Evolutionary conservation across 2,329 filamentous ascomycete species (phyloP).

Genomic region (Phoma sp.): DNA sequence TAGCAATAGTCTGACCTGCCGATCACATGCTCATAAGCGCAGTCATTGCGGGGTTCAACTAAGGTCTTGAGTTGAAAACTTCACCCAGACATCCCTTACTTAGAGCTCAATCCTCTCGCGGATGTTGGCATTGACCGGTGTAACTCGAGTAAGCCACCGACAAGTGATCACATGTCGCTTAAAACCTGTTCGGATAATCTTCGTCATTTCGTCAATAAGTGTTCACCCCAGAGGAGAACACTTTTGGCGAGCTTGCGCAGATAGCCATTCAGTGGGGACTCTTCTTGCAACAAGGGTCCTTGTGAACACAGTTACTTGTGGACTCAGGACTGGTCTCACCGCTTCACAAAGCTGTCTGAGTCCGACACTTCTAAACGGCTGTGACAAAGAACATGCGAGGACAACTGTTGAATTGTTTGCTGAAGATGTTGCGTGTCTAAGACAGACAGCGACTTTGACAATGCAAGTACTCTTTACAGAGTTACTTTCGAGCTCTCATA

Average conservation of each 20-base stretch:
- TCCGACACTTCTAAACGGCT: no score
- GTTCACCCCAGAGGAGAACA: background rate
- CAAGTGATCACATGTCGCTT: background rate
- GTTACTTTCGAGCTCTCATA: background rate
- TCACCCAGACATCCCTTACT: constrained; percentile 5
- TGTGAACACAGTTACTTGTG: no score
- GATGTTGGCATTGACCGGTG: background rate
- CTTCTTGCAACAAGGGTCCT: no score
- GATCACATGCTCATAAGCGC: background rate
- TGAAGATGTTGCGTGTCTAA: background rate
- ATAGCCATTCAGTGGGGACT: no score
- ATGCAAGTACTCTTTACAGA: background rate
- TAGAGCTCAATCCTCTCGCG: constrained; percentile 1
- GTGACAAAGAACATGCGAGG: no score
- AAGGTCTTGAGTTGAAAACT: background rate
- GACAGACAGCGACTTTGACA: constrained; percentile 1
- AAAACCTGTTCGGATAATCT: background rate
- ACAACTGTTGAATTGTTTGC: background rate
- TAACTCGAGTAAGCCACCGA: background rate
- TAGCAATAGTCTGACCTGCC: background rate
- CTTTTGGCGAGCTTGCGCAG: background rate
- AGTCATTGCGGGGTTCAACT: background rate
- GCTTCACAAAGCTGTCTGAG: no score
- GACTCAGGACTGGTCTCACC: no score
- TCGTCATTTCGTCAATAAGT: background rate